Evolutionary conservation across 257 asterid species (phyloP).

Genomic region (Solanum paucissectum): DNA sequence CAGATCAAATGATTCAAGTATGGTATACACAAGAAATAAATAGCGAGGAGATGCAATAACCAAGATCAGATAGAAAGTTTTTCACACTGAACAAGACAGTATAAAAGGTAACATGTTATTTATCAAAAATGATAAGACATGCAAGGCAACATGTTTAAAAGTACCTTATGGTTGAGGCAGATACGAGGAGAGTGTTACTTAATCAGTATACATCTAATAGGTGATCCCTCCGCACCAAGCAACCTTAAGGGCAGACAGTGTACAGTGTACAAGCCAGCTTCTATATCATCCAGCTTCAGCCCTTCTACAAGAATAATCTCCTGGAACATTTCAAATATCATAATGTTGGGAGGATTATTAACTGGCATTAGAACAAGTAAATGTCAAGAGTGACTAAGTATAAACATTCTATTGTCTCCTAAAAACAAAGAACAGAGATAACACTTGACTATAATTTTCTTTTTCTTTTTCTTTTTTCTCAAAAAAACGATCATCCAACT

Average conservation of each 20-base stretch:
- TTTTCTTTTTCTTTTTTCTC: neutral
- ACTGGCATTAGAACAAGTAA: neutral
- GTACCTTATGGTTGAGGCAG: neutral
- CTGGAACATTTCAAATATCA: constrained; percentile 28
- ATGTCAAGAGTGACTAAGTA: neutral
- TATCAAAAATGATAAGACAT: neutral
- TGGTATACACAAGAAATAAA: neutral
- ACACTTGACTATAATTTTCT: neutral
- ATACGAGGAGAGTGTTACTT: constrained; percentile 23
- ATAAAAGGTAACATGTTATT: neutral
- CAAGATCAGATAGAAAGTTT: neutral
- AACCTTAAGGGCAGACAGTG: constrained; percentile 88
- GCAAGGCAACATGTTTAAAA: neutral
- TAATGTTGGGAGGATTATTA: neutral
- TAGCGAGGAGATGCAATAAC: neutral
- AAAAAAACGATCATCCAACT: neutral
- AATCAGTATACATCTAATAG: constrained; percentile 87
- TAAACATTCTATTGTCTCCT: neutral
- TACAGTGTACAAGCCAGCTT: constrained; percentile 56
- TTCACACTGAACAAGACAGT: neutral
- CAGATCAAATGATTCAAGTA: neutral
- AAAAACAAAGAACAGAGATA: neutral
- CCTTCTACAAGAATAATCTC: constrained; percentile 94
- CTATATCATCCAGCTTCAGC: constrained; percentile 61
- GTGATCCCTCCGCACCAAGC: constrained; percentile 95